A percentile compares a stretch with the other conserved stretches of the same genome.
phyloP scores from a whole-genome alignment of 2,329 filamentous ascomycete genomes.

The Aspergillus texensis region DNA sequence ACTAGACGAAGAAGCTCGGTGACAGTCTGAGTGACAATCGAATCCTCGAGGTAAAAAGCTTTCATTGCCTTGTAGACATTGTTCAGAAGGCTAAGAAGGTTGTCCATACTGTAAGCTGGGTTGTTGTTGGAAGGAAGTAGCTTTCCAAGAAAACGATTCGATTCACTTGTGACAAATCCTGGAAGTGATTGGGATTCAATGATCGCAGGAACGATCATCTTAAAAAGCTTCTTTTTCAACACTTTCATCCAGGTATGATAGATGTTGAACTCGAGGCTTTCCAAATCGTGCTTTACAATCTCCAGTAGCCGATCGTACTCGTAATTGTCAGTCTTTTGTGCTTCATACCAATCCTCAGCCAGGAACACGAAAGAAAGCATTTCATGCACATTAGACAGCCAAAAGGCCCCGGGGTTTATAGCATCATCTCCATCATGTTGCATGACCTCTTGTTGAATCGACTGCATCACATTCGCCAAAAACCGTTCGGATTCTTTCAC shows the following conservation, averaged over 20 bases:
- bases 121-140: slow-evolving; percentile 85
- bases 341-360: slow-evolving; percentile 98
- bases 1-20: slow-evolving; percentile 92
- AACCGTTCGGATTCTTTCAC: slow-evolving; percentile 99
- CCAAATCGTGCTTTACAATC: slow-evolving; percentile 98
- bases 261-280: slow-evolving; percentile 99
- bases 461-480: slow-evolving; percentile 99
- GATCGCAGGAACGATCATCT: slow-evolving; percentile 99
- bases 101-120: slow-evolving; percentile 99
- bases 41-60: slow-evolving; percentile 94
- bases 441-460: slow-evolving; percentile 99
- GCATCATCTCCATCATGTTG: slow-evolving; percentile 96
- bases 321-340: slow-evolving; percentile 98
- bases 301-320: slow-evolving; percentile 97
- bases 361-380: slow-evolving; percentile 99
- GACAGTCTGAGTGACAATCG: slow-evolving; percentile 92
- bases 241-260: slow-evolving; percentile 99
- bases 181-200: slow-evolving; percentile 98
- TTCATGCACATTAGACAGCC: slow-evolving; percentile 98
- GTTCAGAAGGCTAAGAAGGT: slow-evolving; percentile 91
- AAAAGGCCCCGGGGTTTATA: slow-evolving; percentile 96
- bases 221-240: slow-evolving; percentile 97
- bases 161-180: slow-evolving; percentile 98
- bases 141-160: slow-evolving; percentile 97
- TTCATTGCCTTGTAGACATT: slow-evolving; percentile 99